Percentiles rank a stretch among this genome's conserved stretches.
Conservation (phyloP, 257 asterid genomes). For the Fraxinus cuspidata region DNA sequence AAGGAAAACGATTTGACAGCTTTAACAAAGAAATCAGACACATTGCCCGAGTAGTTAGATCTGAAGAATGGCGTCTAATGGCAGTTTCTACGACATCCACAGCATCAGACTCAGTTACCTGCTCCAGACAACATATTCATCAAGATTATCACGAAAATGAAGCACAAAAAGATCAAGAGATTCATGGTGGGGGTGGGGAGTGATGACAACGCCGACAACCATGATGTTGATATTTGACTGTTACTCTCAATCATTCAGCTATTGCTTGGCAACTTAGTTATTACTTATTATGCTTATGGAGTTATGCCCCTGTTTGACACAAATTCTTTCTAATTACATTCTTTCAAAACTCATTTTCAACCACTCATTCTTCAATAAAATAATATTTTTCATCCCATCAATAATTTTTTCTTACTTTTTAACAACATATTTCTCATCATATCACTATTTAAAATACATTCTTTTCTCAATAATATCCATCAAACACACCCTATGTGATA, state of each 20-base stretch:
- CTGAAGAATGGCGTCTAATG: slow-evolving; percentile 51
- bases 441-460: too few species aligned
- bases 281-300: neutral
- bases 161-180: slow-evolving; percentile 19
- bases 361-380: too few species aligned
- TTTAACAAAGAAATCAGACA: slow-evolving; percentile 85
- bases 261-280: neutral
- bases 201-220: neutral
- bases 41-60: slow-evolving; percentile 87
- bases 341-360: too few species aligned
- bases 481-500: neutral
- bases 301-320: neutral
- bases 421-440: too few species aligned
- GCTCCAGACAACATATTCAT: slow-evolving; percentile 34
- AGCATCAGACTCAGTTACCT: slow-evolving; percentile 93
- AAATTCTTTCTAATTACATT: too few species aligned
- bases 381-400: too few species aligned
- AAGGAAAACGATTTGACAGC: slow-evolving; percentile 88
- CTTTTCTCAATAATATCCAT: too few species aligned
- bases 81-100: slow-evolving; percentile 85
- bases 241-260: slow-evolving; percentile 12
- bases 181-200: neutral
- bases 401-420: too few species aligned
- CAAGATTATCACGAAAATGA: slow-evolving; percentile 21
- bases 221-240: neutral